Conservation (phyloP, 257 asterid genomes). For the Coffea canephora region DNA sequence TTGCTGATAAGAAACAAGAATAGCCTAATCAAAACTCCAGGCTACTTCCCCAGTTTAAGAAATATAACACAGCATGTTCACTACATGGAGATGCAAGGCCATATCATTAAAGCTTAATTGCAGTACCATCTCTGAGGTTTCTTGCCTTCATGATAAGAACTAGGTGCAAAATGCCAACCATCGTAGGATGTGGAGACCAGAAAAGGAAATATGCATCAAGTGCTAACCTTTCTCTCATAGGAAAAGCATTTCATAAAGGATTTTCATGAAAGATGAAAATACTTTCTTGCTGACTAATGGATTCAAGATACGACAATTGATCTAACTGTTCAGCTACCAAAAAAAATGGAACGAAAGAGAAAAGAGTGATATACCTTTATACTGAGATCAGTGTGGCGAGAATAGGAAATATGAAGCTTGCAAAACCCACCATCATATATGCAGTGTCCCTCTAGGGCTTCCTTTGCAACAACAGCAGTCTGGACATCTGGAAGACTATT, state of each 20-base stretch:
- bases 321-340: not conserved
- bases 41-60: not conserved
- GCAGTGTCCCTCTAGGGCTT: constrained; percentile 95
- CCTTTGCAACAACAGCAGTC: constrained; percentile 94
- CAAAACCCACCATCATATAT: constrained; percentile 97
- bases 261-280: not conserved
- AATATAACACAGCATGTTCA: not conserved
- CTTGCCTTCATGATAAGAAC: not conserved
- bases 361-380: constrained; percentile 50
- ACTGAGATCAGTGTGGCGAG: constrained; percentile 97
- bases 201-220: not conserved
- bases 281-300: not conserved
- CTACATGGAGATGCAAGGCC: not conserved
- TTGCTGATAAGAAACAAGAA: not conserved
- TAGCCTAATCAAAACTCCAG: not conserved
- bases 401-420: constrained; percentile 94
- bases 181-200: not conserved
- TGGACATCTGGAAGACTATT: constrained; percentile 72
- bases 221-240: not conserved
- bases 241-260: not conserved
- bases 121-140: not conserved
- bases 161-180: not conserved
- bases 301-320: not conserved
- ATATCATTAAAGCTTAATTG: not conserved
- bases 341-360: not conserved